These are phyloP conservation scores for Geum urbanum DNA, from an alignment of 306 rosid genomes.

Conservation along the genomic window DNA sequence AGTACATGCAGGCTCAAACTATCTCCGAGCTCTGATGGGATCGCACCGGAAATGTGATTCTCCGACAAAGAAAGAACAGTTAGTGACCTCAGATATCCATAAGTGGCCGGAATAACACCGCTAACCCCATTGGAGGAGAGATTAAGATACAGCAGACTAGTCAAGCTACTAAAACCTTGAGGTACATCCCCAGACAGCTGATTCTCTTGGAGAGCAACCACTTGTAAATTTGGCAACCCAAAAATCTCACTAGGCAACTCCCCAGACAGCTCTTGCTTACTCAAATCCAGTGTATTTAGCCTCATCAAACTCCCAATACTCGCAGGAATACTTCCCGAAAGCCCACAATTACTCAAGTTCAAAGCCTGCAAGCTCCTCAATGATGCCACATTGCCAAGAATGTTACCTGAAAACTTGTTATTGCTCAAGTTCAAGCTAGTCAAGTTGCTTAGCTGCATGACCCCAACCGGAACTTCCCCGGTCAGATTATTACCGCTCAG, in stretches of 20 bases:
- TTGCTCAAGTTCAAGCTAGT: conserved; percentile 60
- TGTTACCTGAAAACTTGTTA: conserved; percentile 50
- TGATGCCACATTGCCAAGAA: conserved; percentile 41
- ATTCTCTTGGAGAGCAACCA: conserved; percentile 62
- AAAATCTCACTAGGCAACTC: conserved; percentile 65
- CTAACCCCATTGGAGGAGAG: conserved; percentile 52
- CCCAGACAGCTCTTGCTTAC: conserved; percentile 68
- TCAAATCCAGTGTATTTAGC: conserved; percentile 61
- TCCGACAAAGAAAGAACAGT: conserved; percentile 49
- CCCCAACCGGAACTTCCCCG: conserved; percentile 48
- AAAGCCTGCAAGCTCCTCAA: conserved; percentile 50
- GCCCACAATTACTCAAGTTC: conserved; percentile 66
- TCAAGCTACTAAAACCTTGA: conserved; percentile 83
- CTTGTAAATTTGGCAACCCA: conserved; percentile 64
- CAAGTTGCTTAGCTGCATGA: conserved; percentile 53
- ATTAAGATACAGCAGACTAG: conserved; percentile 53
- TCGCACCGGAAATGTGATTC: conserved; percentile 49
- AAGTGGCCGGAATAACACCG: conserved; percentile 60
- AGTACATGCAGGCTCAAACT: conserved; percentile 64
- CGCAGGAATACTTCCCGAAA: conserved; percentile 55
- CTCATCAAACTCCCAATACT: conserved; percentile 62
- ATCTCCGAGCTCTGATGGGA: conserved; percentile 60
- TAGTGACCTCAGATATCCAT: conserved; percentile 59
- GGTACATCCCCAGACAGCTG: conserved; percentile 59
- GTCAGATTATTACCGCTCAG: conserved; percentile 52